Conservation (phyloP, 169 alveolate genomes). For the Plasmodium inui region DNA sequence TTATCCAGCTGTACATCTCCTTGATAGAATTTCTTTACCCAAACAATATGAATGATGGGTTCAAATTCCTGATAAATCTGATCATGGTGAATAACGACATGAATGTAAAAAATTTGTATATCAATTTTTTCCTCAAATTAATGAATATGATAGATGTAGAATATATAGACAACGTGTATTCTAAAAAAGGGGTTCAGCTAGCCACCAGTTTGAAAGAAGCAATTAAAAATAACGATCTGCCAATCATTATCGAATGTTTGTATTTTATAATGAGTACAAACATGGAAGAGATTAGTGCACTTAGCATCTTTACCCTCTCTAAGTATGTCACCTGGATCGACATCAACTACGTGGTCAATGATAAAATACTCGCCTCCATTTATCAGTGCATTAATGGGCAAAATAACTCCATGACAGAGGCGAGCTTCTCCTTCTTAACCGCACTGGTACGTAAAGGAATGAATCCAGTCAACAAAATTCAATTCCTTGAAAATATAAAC, state of each 20-base stretch:
- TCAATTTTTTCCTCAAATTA: conserved; percentile 44
- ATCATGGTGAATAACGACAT: conserved; percentile 42
- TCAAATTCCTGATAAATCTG: conserved; percentile 40
- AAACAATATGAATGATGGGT: conserved; percentile 42
- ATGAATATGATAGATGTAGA: conserved; percentile 68
- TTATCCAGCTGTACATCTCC: conserved; percentile 33
- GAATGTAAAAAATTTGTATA: conserved; percentile 29
- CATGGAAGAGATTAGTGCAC: conserved; percentile 12
- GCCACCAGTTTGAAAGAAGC: conserved; percentile 49
- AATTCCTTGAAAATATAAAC: conserved; percentile 59
- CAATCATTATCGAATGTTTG: conserved; percentile 57
- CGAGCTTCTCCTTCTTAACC: conserved; percentile 35
- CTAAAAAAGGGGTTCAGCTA: conserved; percentile 42
- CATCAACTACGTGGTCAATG: conserved; percentile 63
- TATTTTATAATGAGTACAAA: conserved; percentile 59
- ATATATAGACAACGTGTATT: conserved; percentile 49
- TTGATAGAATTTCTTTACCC: conserved; percentile 62
- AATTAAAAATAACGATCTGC: conserved; percentile 61
- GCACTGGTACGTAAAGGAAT: conserved; percentile 56
- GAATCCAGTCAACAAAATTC: conserved; percentile 65
- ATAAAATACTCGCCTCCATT: conserved; percentile 28
- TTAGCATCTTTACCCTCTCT: conserved; percentile 46
- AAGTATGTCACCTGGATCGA: conserved; percentile 73
- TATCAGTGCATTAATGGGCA: conserved; percentile 28
- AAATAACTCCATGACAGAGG: conserved; percentile 22